Evolutionary conservation across 345 rosid genomes (phyloP).

Genomic region (Bruguiera gymnorhiza): DNA sequence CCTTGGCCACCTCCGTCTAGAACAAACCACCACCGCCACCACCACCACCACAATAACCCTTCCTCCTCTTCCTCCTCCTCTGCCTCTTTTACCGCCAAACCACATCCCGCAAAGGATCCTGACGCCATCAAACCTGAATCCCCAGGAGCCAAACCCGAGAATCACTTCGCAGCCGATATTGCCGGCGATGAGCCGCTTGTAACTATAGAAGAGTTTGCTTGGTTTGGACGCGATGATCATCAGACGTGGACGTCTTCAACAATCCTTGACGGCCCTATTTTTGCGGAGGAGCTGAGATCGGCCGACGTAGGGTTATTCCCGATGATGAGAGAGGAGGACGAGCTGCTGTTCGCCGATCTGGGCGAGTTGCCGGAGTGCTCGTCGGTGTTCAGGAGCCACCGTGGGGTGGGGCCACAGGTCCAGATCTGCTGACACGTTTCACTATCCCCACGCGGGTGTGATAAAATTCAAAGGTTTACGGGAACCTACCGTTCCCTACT

Average conservation of each 20-base stretch:
- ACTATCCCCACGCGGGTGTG: neutral
- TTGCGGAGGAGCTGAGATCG: slow-evolving; percentile 32
- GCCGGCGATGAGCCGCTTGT: slow-evolving; percentile 38
- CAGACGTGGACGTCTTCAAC: slow-evolving; percentile 54
- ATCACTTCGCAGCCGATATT: slow-evolving; percentile 49
- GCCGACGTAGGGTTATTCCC: slow-evolving; percentile 38
- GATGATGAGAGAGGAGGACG: slow-evolving; percentile 50
- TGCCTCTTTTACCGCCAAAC: slow-evolving; percentile 11
- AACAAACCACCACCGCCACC: slow-evolving; percentile 38
- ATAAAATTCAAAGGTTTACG: slow-evolving; percentile 19
- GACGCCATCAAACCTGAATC: slow-evolving; percentile 1
- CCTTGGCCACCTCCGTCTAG: slow-evolving; percentile 71
- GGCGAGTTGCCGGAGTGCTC: slow-evolving; percentile 98
- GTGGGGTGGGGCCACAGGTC: slow-evolving; percentile 60
- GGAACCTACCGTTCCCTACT: neutral
- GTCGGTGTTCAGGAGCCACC: slow-evolving; percentile 59
- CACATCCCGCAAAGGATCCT: slow-evolving; percentile 13
- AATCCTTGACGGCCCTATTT: slow-evolving; percentile 65
- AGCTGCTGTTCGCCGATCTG: slow-evolving; percentile 91
- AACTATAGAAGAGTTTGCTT: slow-evolving; percentile 58
- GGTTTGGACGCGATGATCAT: slow-evolving; percentile 72
- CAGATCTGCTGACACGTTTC: slow-evolving; percentile 49
- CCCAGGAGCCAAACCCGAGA: slow-evolving; percentile 32
- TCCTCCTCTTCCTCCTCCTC: slow-evolving; percentile 4
- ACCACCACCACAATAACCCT: neutral